Percentiles rank a stretch among this genome's conserved stretches.
Evolutionary conservation across 2,329 filamentous ascomycete species (phyloP).

Genomic region (Byssochlamys sp.): DNA sequence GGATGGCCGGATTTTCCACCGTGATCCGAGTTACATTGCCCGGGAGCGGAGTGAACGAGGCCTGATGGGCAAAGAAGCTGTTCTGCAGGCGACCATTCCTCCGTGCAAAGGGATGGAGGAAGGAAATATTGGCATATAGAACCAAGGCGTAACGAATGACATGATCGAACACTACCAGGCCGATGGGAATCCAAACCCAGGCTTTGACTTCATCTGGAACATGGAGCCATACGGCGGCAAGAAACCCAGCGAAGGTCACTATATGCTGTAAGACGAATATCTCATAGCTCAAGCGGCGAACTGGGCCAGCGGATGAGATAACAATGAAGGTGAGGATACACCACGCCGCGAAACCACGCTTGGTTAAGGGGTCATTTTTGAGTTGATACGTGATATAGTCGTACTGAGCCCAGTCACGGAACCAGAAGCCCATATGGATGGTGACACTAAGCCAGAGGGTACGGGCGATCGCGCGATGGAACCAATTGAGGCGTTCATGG

Average conservation of each 20-base stretch:
- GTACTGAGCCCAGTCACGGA: constrained; percentile 43
- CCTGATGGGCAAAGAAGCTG: constrained; percentile 31
- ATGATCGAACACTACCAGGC: constrained; percentile 39
- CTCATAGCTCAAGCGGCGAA: constrained; percentile 44
- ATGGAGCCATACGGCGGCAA: constrained; percentile 42
- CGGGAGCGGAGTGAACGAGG: constrained; percentile 41
- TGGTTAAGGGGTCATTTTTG: constrained; percentile 39
- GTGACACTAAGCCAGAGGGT: constrained; percentile 44
- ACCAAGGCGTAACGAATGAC: constrained; percentile 27
- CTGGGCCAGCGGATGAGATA: constrained; percentile 41
- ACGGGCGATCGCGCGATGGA: constrained; percentile 44
- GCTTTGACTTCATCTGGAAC: constrained; percentile 33
- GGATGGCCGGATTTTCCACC: constrained; percentile 45
- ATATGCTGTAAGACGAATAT: constrained; percentile 48
- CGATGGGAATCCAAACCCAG: constrained; percentile 41
- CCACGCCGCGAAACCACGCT: constrained; percentile 45
- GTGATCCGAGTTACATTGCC: constrained; percentile 49
- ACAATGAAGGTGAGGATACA: constrained; percentile 44
- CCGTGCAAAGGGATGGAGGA: constrained; percentile 26
- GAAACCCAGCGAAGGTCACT: constrained; percentile 41
- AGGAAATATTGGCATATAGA: constrained; percentile 32
- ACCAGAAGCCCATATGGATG: constrained; percentile 48
- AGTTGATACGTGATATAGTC: constrained; percentile 43
- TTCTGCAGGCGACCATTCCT: constrained; percentile 5
- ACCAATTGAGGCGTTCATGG: constrained; percentile 45